Base-by-base conservation (phyloP, 140 eudicot genomes). In the Oenanthe javanica region DNA sequence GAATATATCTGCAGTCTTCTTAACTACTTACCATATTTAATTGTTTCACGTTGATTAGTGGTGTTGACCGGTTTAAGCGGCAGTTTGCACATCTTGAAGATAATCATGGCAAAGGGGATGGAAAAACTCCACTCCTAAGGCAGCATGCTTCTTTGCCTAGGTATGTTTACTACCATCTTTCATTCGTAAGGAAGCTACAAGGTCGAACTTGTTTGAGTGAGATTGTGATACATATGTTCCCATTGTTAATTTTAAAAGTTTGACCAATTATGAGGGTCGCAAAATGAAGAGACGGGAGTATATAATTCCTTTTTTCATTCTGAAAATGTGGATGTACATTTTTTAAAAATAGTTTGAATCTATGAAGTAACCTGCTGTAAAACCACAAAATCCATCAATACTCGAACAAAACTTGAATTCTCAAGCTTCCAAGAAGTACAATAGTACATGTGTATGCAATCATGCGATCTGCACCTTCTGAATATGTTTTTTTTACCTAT, bases 31-130 rank as follows among this genome's bases (percentile, higher is more conserved):
- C 42, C n/a, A 52, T 0, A 14, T 21, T 18, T 7, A 16, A 46
- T 77, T 72, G 50, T 47, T 74, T 72, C 23, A 4, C 79, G 81
- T 79, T 48, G 73, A 57, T 45, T 75, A 91, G 98, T 82, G 98
- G 98, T 0, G 96, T 92, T 64, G 98, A 94, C 83, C 94, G 98
- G 70, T 92, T 94, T 84, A 94, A 92, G 91, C 51, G 94, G 55
- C 98, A 94, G 84, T 94, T 94, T 84, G 97, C 97, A 55, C 98
- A 94, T 87, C 96, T 94, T 73, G 98, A 94, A 86, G 98, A 94
- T 75, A 83, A 87, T 75, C 80, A 86, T 77, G 88, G 96, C 70
- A 91, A 83, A 84, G 98, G 98, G 25, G 98, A 86, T 80, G 90
- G 80, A 90, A 82, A 91, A 75, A 79, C 87, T 79, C 91, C 97